Evolutionary conservation across 2,329 filamentous ascomycete genomes (phyloP), one percentile per base, ranked within the genome.

Genomic region (Emericellopsis atlantica): DNA sequence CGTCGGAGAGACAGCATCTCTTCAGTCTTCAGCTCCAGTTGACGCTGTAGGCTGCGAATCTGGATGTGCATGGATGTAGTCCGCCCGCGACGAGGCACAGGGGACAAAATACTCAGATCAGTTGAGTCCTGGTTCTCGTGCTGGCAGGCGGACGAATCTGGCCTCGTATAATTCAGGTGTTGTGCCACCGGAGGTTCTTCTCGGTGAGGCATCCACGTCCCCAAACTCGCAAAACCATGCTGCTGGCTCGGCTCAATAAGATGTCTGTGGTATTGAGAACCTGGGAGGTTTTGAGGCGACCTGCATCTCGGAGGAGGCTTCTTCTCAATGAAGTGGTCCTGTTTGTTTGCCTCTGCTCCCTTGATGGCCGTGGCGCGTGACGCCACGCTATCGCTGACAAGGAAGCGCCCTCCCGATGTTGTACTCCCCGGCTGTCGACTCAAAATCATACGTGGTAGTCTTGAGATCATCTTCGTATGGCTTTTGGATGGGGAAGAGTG

Each of bases 1-100:
- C 65, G 59, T 15, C 58, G 61, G 18, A 76, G 52, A 12, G 68
- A 64, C 5, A 50, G 43, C 4, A 57, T 53, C 47, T 76, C 70
- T 40, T 75, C 70, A 1, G 52, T 59, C 40, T 65, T 67, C 8
- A 48, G 46, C 6, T 64, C 60, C 2, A 79, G 51, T 34, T 69
- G 66, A 3, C 55, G 58, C 47, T 72, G 68, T 7, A 80, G 60
- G 18, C 47, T 61, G 14, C 65, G 61, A 12, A 76, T 66, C 47
- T 73, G 71, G 0, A 57, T 53, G 48, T 74, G 65, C 4, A 76
- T 54, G 4, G 60, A 44, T 2, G 59, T 60, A 2, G 57, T 55
- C 26, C 54, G 55, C 10, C 50, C 44, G 10, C 50, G 43, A 23
- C 50, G 48, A 31, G 50, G 49, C 22, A 47, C 51, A 15, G 47